Evolutionary conservation across 306 rosid species (phyloP), one percentile per base, ranked within the genome.

Genomic region (Ormosia semicastrata): DNA sequence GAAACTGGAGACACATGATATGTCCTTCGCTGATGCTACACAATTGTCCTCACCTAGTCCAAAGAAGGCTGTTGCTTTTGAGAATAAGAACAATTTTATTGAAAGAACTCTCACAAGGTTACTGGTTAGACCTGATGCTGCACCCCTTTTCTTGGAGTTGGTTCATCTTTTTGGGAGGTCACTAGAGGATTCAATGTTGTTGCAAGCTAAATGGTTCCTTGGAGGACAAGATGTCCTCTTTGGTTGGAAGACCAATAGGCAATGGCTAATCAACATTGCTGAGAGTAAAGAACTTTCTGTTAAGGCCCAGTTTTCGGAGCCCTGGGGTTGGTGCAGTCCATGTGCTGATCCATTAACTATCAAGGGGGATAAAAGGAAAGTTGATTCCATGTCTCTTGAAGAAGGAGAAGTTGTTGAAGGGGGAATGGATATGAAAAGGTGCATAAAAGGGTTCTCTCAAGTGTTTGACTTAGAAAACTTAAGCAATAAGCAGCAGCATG

Each of bases 81-180:
- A 95, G 53, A 93, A 93, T 58, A 97, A 95, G 92, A 93, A 89
- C 73, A 85, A 93, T 88, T 95, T 95, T 73, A 90, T 95, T 77
- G 83, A 86, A 79, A 95, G 93, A 77, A 90, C 93, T 75, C 93
- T 95, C 73, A 89, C 98, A 33, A 93, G 99, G 86, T 89, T 95
- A 81, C 86, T 95, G 84, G 98, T 89, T 79, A 87, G 99, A 82
- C 99, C 99, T 86, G 99, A 95, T 93, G 99, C 99, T 43, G 98
- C 98, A 7, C 81, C 99, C 76, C 98, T 93, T 73, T 95, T 89
- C 63, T 85, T 98, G 0, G 98, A 93, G 85, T 91, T 95, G 84
- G 88, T 93, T 86, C 97, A 95, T 89, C 99, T 90, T 85, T 89
- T 95, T 84, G 98, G 99, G 47, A 86, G 89, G 85, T 93, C 98